These are phyloP conservation scores for Chamaecyparis obtusa DNA, from an alignment of 75 land plant genomes.

Conservation along the genomic window DNA sequence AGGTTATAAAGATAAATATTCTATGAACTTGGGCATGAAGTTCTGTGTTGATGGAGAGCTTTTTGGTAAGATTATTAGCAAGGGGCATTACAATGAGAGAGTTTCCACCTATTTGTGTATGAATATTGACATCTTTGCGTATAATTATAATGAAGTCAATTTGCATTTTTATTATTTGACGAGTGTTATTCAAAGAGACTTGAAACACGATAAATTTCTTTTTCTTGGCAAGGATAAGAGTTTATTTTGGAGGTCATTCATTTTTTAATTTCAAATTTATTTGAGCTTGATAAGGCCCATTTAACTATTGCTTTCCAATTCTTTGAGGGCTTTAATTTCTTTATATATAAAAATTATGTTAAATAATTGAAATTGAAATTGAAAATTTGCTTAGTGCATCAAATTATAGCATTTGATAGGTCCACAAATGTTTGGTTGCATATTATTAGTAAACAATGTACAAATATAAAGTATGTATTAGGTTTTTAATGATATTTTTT, in stretches of 20 bases:
- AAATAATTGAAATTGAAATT: no score
- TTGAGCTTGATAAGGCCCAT: slow-evolving; percentile 31
- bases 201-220: slow-evolving; percentile 63
- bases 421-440: no score
- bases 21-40: slow-evolving; percentile 56
- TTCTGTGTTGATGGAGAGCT: slow-evolving; percentile 67
- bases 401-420: no score
- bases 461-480: no score
- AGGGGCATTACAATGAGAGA: slow-evolving; percentile 55
- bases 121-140: background rate
- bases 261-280: slow-evolving; percentile 52
- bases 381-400: no score
- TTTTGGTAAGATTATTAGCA: slow-evolving; percentile 58
- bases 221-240: slow-evolving; percentile 37
- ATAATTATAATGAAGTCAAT: slow-evolving; percentile 47
- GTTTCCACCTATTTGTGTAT: slow-evolving; percentile 35
- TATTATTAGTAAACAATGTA: no score
- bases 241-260: slow-evolving; percentile 58
- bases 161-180: slow-evolving; percentile 45
- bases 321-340: no score
- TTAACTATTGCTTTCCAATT: background rate
- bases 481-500: no score
- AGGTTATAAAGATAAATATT: slow-evolving; percentile 51
- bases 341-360: no score
- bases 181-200: slow-evolving; percentile 60